phyloP scores from a whole-genome alignment of 2,329 filamentous ascomycete species.

The Colletotrichum musae region DNA sequence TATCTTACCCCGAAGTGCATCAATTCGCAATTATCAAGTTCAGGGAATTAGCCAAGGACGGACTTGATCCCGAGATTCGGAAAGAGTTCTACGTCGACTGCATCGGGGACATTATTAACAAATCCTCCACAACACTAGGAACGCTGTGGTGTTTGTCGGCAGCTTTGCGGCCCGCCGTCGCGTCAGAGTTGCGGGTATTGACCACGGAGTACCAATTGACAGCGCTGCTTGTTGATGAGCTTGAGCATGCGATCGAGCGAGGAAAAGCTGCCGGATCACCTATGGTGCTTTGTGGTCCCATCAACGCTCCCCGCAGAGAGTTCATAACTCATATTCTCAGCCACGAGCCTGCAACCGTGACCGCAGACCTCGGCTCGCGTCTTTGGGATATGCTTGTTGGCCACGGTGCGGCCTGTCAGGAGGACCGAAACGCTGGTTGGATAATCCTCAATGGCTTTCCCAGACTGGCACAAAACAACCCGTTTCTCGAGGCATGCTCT shows the following conservation, averaged over 20 bases:
- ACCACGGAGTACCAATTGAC: conserved; percentile 74
- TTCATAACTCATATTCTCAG: conserved; percentile 72
- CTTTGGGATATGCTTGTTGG: conserved; percentile 85
- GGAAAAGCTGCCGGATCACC: conserved; percentile 59
- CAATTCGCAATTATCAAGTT: conserved; percentile 74
- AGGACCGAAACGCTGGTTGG: conserved; percentile 80
- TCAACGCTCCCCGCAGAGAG: conserved; percentile 69
- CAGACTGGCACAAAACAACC: conserved; percentile 63
- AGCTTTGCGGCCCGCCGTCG: conserved; percentile 61
- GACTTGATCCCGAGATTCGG: conserved; percentile 69
- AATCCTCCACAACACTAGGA: conserved; percentile 76
- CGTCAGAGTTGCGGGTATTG: conserved; percentile 69
- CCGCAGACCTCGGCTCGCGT: conserved; percentile 70
- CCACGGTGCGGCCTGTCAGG: conserved; percentile 68
- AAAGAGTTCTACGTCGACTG: conserved; percentile 76
- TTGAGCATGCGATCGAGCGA: conserved; percentile 68
- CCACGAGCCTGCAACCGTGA: conserved; percentile 74
- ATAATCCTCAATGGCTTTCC: conserved; percentile 69
- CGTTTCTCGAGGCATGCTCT: conserved; percentile 70
- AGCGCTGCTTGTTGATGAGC: conserved; percentile 73
- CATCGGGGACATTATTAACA: conserved; percentile 75
- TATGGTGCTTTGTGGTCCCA: conserved; percentile 61
- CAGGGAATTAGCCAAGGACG: conserved; percentile 69
- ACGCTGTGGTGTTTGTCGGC: conserved; percentile 77
- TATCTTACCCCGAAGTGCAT: conserved; percentile 74